These are phyloP conservation scores for Entophlyctis helioformis DNA, from an alignment of 192 early-diverging fungal genomes.

Conservation along the genomic window DNA sequence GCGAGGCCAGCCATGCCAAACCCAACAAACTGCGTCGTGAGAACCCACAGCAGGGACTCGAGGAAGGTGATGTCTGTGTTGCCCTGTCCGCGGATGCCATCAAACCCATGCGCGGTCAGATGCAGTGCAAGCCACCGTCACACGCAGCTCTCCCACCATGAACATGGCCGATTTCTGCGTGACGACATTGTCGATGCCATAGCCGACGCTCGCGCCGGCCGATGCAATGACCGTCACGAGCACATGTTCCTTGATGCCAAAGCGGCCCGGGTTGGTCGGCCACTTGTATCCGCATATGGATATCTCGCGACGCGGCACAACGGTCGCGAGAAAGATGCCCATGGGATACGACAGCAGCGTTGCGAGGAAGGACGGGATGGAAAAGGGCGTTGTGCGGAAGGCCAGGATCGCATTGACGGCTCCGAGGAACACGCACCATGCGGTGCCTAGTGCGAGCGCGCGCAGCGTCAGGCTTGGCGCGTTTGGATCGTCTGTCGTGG, in stretches of 20 bases:
- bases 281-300: slow-evolving; percentile 31
- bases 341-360: slow-evolving; percentile 65
- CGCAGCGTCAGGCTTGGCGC: too few relatives aligned
- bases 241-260: slow-evolving; percentile 82
- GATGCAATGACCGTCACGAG: slow-evolving; percentile 66
- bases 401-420: too few relatives aligned
- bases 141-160: too few relatives aligned
- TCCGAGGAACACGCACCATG: too few relatives aligned
- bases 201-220: slow-evolving; percentile 48
- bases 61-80: slow-evolving; percentile 12
- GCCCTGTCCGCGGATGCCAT: too few relatives aligned
- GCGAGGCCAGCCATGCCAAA: slow-evolving; percentile 59
- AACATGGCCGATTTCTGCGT: slow-evolving; percentile 5
- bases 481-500: too few relatives aligned
- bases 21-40: slow-evolving; percentile 59
- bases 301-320: slow-evolving; percentile 43
- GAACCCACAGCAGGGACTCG: slow-evolving; percentile 22
- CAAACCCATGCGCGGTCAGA: too few relatives aligned
- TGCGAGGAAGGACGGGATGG: slow-evolving; percentile 61
- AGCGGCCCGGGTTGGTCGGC: slow-evolving; percentile 70
- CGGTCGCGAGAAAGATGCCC: slow-evolving; percentile 49
- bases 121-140: too few relatives aligned
- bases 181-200: slow-evolving; percentile 35
- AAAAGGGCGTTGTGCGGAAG: too few relatives aligned
- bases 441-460: too few relatives aligned